Evolutionary conservation across 2,329 filamentous ascomycete genomes (phyloP), one percentile per base, ranked within the genome.

Genomic region (Aspergillus transmontanensis): DNA sequence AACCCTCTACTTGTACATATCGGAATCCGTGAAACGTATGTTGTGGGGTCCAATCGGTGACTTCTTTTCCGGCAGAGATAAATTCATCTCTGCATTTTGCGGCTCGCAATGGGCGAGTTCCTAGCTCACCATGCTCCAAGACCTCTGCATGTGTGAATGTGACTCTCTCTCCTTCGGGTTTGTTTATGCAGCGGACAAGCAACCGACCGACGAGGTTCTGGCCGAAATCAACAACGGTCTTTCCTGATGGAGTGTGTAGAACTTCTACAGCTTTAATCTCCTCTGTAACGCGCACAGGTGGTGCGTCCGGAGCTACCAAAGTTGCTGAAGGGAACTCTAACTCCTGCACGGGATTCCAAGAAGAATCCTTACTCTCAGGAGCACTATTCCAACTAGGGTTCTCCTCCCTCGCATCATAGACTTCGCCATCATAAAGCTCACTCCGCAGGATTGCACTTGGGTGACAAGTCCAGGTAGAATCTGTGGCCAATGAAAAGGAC

Each of bases 181-280:
- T 66, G 3, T 54, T 58, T 6, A 75, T 53, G 0, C 56, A 62
- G 19, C 58, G 76, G 12, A 87, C 66, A 0, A 74, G 73, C 1
- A 86, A 60, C 66, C 79, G 79, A 1, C 86, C 86, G 0, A 87
- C 85, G 0, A 87, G 73, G 66, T 88, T 87, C 68, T 88, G 85
- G 1, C 85, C 85, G 69, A 87, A 87, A 65, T 88, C 85, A 36
- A 87, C 63, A 1, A 87, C 73, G 0, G 75, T 81, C 66, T 84
- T 84, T 5, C 83, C 82, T 0, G 79, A 79, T 0, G 76, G 73
- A 0, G 79, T 76, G 3, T 46, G 68, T 32, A 76, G 69, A 7
- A 78, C 71, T 1, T 71, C 56, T 4, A 64, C 56, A 0, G 76
- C 72, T 26, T 67, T 69, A 39, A 76, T 46, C 34, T 64, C 68